Base-by-base conservation (phyloP, 768 basidiomycete species). In the Panaeolus papilionaceus region DNA sequence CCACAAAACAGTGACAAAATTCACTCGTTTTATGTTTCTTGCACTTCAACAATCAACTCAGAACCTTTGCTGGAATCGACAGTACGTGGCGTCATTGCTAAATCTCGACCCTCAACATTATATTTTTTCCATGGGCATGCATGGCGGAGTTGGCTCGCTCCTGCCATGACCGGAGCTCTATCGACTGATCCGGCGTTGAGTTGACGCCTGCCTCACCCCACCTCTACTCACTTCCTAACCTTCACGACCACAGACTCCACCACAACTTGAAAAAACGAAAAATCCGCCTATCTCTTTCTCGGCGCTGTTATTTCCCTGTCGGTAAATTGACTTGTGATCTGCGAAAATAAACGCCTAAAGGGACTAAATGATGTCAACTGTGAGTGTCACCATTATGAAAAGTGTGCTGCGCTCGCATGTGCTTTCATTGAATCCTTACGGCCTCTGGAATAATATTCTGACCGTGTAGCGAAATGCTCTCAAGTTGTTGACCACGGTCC, bases 351-450 rank as follows among this genome's bases (percentile, higher is more conserved):
- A 58, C 26, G 54, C 54, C 54, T 28, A 58, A 58, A 58, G 54
- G 54, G 54, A 58, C 28, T 58, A 58, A 9, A 37, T 58, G 54
- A 58, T 58, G 54, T 58, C 54, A 58, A 16, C 54, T 58, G 47
- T 58, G 54, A 16, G 54, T 28, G 54, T 16, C 16, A 26, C 10
- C 12, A 7, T 28, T 16, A 58, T 49, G 23, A 49, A n/a, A 9
- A 9, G 26, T 11, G 14, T 33, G 54, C 54, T 49, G 54, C 33
- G 33, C 33, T 58, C 54, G 14, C 28, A 58, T 33, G 54, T 33
- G 26, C 8, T 14, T 49, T 58, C 28, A 16, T 47, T 47, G 45
- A 47, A 47, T 47, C 33, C 12, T 23, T 51, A 9, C 20, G 23
- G 42, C 7, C 20, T 49, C n/a, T 26, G 47, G 20, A 12, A 20